Evolutionary conservation across 495 filamentous ascomycete genomes (phyloP), one percentile per base, ranked within the genome.

Genomic region (Sordaria brevicollis): DNA sequence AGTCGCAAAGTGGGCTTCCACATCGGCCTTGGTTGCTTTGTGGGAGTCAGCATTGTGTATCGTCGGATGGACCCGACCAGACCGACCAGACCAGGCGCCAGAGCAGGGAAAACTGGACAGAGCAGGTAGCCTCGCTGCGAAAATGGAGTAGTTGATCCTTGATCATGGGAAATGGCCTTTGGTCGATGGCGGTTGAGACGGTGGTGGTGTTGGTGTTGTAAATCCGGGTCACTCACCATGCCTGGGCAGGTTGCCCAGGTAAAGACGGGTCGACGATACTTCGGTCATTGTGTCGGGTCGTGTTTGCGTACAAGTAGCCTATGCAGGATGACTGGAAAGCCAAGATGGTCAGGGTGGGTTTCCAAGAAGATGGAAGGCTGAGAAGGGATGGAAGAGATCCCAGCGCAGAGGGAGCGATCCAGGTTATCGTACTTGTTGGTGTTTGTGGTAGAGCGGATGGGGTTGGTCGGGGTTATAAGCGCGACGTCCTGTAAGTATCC

Each of bases 211-310:
- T 75, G 77, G 69, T 76, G 76, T 74, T 72, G 75, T 73, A 76
- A 79, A 76, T 62, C 49, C 49, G 25, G 49, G 21, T 31, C 73
- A 83, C 93, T 85, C 90, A 97, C 94, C 95, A 81, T 91, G 92
- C 82, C 93, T 93, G 78, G 96, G 95, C 79, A 99, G 89, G 82
- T 98, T 98, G 79, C 95, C 95, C 80, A 98, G 86, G 86, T 98
- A 98, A 66, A 97, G 91, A 83, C 95, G 88, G 76, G 95, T 97
- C 67, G 90, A 89, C 67, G 93, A 96, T 66, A 97, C 94, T 82
- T 96, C 89, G 66, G 87, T 86, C 87, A 89, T 90, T 74, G 67
- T 79, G 68, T 70, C 66, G 65, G 71, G 19, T 68, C 29, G 38
- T 66, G 10, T 13, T 41, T 13, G 31, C 1, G 15, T 1, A n/a